Evolutionary conservation across 2,329 filamentous ascomycete genomes (phyloP).

Genomic region (Neonectria neomacrospora): DNA sequence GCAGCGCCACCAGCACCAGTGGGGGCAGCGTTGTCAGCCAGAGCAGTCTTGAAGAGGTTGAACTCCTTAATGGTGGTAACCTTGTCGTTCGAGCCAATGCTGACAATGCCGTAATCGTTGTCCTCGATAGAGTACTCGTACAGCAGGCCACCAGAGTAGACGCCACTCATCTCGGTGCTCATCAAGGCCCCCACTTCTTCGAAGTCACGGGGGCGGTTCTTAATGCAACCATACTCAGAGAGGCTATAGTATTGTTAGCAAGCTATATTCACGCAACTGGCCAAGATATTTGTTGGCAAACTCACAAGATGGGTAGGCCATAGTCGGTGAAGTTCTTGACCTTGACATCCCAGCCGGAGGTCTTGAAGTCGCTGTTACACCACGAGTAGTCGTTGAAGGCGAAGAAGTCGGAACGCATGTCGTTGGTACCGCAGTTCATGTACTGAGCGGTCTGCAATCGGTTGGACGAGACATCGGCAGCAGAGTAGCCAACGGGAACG

Average conservation of each 20-base stretch:
- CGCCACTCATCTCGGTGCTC: slow-evolving; percentile 81
- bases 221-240: slow-evolving; percentile 92
- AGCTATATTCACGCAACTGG: background rate
- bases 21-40: slow-evolving; percentile 62
- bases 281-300: slow-evolving; percentile 5
- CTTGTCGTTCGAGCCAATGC: slow-evolving; percentile 61
- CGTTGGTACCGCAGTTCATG: slow-evolving; percentile 92
- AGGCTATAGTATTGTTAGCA: slow-evolving; percentile 60
- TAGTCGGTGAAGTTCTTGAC: slow-evolving; percentile 89
- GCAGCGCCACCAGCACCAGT: slow-evolving; percentile 62
- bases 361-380: slow-evolving; percentile 77
- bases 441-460: slow-evolving; percentile 87
- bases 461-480: slow-evolving; percentile 86
- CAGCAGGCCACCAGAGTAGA: slow-evolving; percentile 95
- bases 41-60: slow-evolving; percentile 60
- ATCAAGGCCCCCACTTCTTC: slow-evolving; percentile 84
- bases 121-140: slow-evolving; percentile 92
- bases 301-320: slow-evolving; percentile 83
- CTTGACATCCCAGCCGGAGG: slow-evolving; percentile 87
- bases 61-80: slow-evolving; percentile 73
- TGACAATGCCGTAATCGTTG: slow-evolving; percentile 83
- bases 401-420: slow-evolving; percentile 88
- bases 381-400: slow-evolving; percentile 92
- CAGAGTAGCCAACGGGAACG: slow-evolving; percentile 80
- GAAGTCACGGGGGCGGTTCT: slow-evolving; percentile 80